Evolutionary conservation across 2,329 filamentous ascomycete species (phyloP), one percentile per base, ranked within the genome.

Genomic region (Thielaviopsis punctulata): DNA sequence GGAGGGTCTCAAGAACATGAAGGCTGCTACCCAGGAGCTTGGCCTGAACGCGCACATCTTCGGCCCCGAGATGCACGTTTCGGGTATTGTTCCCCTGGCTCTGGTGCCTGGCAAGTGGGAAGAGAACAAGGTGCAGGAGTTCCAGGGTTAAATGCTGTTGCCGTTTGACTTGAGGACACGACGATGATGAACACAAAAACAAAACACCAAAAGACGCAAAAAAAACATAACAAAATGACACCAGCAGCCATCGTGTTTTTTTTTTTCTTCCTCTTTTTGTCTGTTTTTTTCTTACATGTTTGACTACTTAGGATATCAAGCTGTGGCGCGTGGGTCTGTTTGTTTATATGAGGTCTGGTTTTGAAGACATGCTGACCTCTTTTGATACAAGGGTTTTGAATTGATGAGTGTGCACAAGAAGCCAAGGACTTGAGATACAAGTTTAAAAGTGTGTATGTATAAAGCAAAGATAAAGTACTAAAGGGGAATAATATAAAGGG

Each of bases 1-100:
- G 73, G 92, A 98, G 73, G 92, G 92, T 73, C 83, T 98, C 59
- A 95, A 95, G 82, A 98, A 96, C 80, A 95, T 98, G 80, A 96
- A 96, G 80, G 79, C 81, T 48, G 90, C 94, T 56, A 92, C 88
- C 56, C 80, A 90, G 67, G 92, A 98, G 75, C 80, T 98, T 55
- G 86, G 86, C 61, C 79, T 98, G 59, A 68, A 76, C 59, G 74
- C 75, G 64, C 76, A 78, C 69, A 75, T 79, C 63, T 80, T 79
- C 58, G 76, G 76, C 52, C 76, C 76, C 45, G 80, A 95, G 72
- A 95, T 96, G 86, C 88, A 96, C 72, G 90, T 98, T 62, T 90
- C 84, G 50, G 92, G 92, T 67, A 96, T 96, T 64, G 90, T 98
- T 59, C 90, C 92, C 53, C 73, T 96, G 66, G 92, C 90, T 46